Base-by-base conservation (phyloP, 768 basidiomycete species). In the Chalciporus sphaerocephalus region DNA sequence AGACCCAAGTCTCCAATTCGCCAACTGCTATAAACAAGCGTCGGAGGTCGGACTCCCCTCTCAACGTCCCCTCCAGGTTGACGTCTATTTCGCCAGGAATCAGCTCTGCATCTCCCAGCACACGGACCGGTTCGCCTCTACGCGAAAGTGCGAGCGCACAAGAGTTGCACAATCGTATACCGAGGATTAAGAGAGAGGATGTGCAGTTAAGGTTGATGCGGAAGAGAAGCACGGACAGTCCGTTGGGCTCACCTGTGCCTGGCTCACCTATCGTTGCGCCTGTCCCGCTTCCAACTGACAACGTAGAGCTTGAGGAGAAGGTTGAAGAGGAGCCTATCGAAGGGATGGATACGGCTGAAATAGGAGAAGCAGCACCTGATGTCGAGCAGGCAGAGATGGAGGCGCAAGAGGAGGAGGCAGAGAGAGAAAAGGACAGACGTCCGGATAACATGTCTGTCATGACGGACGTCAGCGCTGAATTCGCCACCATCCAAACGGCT, bases 131-230 rank as follows among this genome's bases (percentile, higher is more conserved):
- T n/a, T 64, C 65, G 16, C 66, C 66, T 10, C 21, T 65, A 11
- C 55, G 57, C 9, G 61, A 59, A 27, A 40, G 30, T 2, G 44
- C 51, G n/a, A 61, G 51, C 23, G 45, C 46, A 4, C 60, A 58
- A 35, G 60, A 60, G 5, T 34, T 55, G 16, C 51, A 54, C 23
- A 35, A 38, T 4, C 55, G 55, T 54, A 49, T 25, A 54, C 61
- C 52, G 3, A 71, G 69, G 41, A 79, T 83, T 46, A 80, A 67
- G 42, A 72, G 73, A 22, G 79, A 79, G 42, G 75, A 76, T 38
- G 72, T 84, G 16, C 73, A 76, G 47, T 65, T 73, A 42, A 69
- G 76, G 27, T 57, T 81, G 40, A 53, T 74, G 58, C 68, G 66
- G 39, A 69, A 72, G 52, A 63, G 69, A 46, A 76, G 74, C 34